Evolutionary conservation across 2,329 filamentous ascomycete species (phyloP).

Genomic region (Ascocoryne sarcoides): DNA sequence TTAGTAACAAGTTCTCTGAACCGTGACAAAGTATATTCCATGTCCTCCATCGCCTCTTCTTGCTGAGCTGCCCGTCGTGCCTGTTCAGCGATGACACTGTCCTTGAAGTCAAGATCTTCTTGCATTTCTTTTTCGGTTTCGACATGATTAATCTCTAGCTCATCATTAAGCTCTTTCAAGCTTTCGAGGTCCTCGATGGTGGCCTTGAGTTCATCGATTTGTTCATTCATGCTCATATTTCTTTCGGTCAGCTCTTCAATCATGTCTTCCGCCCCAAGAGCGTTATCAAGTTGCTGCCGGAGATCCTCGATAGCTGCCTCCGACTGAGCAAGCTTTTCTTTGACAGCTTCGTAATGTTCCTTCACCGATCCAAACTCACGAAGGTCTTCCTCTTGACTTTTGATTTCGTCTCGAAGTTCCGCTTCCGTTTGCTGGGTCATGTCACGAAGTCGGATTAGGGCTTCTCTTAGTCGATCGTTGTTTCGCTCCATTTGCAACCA

Average conservation of each 20-base stretch:
- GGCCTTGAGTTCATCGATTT: constrained; percentile 72
- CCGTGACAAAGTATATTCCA: constrained; percentile 80
- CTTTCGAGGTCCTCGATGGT: constrained; percentile 82
- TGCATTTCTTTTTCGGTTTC: constrained; percentile 92
- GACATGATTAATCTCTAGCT: constrained; percentile 86
- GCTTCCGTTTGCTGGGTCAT: constrained; percentile 78
- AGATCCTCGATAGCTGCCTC: constrained; percentile 77
- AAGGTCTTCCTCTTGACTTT: constrained; percentile 63
- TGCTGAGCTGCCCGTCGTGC: constrained; percentile 64
- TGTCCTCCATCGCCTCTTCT: constrained; percentile 72
- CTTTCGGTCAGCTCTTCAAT: constrained; percentile 85
- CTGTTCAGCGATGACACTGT: constrained; percentile 76
- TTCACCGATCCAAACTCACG: constrained; percentile 59
- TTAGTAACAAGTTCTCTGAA: constrained; percentile 85
- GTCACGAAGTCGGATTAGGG: constrained; percentile 75
- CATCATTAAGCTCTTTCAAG: constrained; percentile 86
- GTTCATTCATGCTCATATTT: constrained; percentile 74
- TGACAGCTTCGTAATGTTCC: constrained; percentile 59
- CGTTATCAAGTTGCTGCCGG: constrained; percentile 82
- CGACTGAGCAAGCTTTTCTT: constrained; percentile 63
- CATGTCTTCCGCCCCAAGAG: constrained; percentile 83
- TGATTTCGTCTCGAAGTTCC: constrained; percentile 68
- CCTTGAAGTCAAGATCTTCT: constrained; percentile 84
- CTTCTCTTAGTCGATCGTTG: constrained; percentile 80
- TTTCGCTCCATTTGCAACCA: constrained; percentile 89